Evolutionary conservation across 179 eudicot species (phyloP), one percentile per base, ranked within the genome.

Genomic region (Gypsophila paniculata): DNA sequence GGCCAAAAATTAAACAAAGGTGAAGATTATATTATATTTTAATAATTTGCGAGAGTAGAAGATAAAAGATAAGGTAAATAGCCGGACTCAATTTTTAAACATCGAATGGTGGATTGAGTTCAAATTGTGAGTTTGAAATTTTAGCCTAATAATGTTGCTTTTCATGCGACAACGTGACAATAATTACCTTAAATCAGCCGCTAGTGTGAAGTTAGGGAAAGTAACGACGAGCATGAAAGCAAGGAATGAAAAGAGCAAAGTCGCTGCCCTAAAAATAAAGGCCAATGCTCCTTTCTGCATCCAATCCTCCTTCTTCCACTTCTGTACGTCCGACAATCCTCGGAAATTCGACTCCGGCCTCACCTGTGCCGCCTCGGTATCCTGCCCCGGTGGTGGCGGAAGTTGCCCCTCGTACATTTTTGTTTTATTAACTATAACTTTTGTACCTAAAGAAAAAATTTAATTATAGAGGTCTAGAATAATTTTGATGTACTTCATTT

Each of bases 221-320:
- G 75, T 77, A 36, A 81, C 95, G 84, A 89, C 76, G 69, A 89
- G 76, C 23, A 87, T 79, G 60, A 89, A 91, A 49, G 97, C 69
- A 11, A 91, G 75, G 72, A 89, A 48, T 2, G 95, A 87, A 68
- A 87, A 86, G 0, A 87, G 39, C 32, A 91, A 76, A n/a, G 79
- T 85, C 4, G 79, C 23, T 2, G 77, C 81, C 59, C 89, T 82
- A 32, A 81, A 8, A 44, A 34, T 72, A 63, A 79, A 18, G 23
- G 23, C 74, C 46, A 88, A 60, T 0, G 78, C 76, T 17, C 82
- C 86, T 72, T 68, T 85, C 58, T 82, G 85, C 46, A 84, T 39
- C 70, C 81, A 57, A 71, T 88, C 89, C 68, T 82, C 88, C 68
- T 83, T 77, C 76, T 62, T 78, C 91, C 85, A 86, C 17, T 85